Evolutionary conservation across 352 stramenopile genomes (phyloP), one percentile per base, ranked within the genome.

Genomic region (Globisporangium iwayamae): DNA sequence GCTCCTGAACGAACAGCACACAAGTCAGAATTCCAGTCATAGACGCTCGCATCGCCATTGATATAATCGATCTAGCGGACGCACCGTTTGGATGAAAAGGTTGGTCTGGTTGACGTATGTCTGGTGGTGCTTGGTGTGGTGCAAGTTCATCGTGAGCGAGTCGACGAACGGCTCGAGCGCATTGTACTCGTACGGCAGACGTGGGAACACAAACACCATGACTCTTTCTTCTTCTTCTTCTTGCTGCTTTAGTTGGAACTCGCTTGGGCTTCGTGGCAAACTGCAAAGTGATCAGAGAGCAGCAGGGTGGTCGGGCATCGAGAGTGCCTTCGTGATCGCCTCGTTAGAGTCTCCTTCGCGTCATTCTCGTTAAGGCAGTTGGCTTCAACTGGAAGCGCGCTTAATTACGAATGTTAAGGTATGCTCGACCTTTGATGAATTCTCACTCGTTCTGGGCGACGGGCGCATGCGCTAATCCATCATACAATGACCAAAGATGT

Each of bases 71-170:
- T 41, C 36, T 13, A 41, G 36, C 3, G 38, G 25, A 41, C 56
- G 67, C 62, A 81, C 87, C 53, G 71, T 93, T 78, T 63, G 55
- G 60, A 81, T 60, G 25, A 67, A 64, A 43, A 68, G 69, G 52
- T 87, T 75, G 71, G 71, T 48, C 58, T 68, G 71, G 56, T 72
- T 46, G 39, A 76, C 68, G 67, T 79, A 79, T 5, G 72, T 73
- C 63, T 79, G 69, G 69, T 89, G 79, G 68, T 89, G 79, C 50
- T 87, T 80, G 55, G 74, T 76, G 57, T 89, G 79, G 60, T 89
- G 79, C 39, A 87, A 72, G 28, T 69, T 76, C 72, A 89, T 75
- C 30, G 79, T 89, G 46, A 79, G 64, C 62, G 78, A 57, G 57
- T 79, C 76, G 30, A 89, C 70, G 39, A 73, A 75, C 34, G 79